These are phyloP conservation scores for Didymella keratinophila DNA, from an alignment of 2,329 filamentous ascomycete genomes.

Conservation along the genomic window DNA sequence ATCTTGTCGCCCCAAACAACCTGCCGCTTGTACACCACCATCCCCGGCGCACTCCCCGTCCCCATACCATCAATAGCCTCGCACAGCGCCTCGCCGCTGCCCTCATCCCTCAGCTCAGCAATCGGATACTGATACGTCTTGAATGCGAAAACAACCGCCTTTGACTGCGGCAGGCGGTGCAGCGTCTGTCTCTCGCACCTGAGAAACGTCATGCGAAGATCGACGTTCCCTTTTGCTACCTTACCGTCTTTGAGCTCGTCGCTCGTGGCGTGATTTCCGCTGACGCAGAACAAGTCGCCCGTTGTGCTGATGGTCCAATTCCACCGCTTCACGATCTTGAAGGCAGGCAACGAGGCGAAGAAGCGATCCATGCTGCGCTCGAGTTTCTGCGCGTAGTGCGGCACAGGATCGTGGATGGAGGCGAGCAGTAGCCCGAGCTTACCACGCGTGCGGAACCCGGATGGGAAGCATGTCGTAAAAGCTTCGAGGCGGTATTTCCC, in stretches of 20 bases:
- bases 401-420: conserved; percentile 67
- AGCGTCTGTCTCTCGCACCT: conserved; percentile 69
- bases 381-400: conserved; percentile 64
- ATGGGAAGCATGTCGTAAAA: conserved; percentile 65
- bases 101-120: conserved; percentile 63
- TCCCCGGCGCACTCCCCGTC: conserved; percentile 64
- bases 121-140: conserved; percentile 69
- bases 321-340: conserved; percentile 62
- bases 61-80: conserved; percentile 67
- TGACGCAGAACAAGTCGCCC: conserved; percentile 50
- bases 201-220: conserved; percentile 58
- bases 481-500: conserved; percentile 63
- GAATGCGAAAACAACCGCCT: conserved; percentile 67
- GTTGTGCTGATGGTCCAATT: conserved; percentile 63
- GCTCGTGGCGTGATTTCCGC: conserved; percentile 54
- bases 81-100: conserved; percentile 61
- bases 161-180: conserved; percentile 63
- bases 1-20: conserved; percentile 65
- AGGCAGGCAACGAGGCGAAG: conserved; percentile 62
- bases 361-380: conserved; percentile 69
- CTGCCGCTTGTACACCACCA: conserved; percentile 66
- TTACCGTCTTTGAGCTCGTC: conserved; percentile 42
- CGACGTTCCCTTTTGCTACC: conserved; percentile 30
- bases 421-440: conserved; percentile 63
- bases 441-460: conserved; percentile 64